Evolutionary conservation across 2,329 filamentous ascomycete species (phyloP), one percentile per base, ranked within the genome.

Genomic region (Phialocephala subalpina): DNA sequence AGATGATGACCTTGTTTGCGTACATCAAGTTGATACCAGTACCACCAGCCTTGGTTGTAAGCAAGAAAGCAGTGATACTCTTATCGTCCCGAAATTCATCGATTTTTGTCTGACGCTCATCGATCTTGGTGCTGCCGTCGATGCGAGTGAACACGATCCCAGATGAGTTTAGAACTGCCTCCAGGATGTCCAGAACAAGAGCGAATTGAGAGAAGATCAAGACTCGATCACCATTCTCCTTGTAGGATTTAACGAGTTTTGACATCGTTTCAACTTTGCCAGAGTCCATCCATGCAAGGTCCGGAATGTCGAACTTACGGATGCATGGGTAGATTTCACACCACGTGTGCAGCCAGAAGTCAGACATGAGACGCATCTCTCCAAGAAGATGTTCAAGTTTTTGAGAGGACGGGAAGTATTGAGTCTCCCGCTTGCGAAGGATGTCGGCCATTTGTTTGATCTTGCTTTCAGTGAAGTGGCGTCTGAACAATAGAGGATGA

Each of bases 1-100:
- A 97, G 74, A 99, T 96, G 79, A 99, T 88, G 72, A 99, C 95
- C 80, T 97, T 98, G 82, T 98, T 98, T 4, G 96, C 96, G 40
- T 92, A 92, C 8, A 95, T 96, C 62, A 99, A 81, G 78, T 99
- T 99, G 81, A 99, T 97, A 47, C 96, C 96, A 0, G 95, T 96
- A n/a, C 96, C 96, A 60, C 96, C 96, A 0, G 95, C 94, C 67
- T 94, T 95, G 0, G 96, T 99, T 0, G 92, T 96, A 6, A 99
- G 86, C 70, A 99, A 86, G 78, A 99, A 99, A 0, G 97, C 94
- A 0, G 94, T 91, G 60, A 98, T 97, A 1, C 86, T 83, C 0
- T 85, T 80, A 74, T 97, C 87, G 2, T 87, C 81, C 73, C 93
- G 91, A 83, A 97, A 99, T 52, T 91, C 86, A 78, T 99, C 92